A percentile compares a stretch with the other conserved stretches of the same genome.
Evolutionary conservation across 352 stramenopile species (phyloP).

Genomic region (Pythium oligandrum): DNA sequence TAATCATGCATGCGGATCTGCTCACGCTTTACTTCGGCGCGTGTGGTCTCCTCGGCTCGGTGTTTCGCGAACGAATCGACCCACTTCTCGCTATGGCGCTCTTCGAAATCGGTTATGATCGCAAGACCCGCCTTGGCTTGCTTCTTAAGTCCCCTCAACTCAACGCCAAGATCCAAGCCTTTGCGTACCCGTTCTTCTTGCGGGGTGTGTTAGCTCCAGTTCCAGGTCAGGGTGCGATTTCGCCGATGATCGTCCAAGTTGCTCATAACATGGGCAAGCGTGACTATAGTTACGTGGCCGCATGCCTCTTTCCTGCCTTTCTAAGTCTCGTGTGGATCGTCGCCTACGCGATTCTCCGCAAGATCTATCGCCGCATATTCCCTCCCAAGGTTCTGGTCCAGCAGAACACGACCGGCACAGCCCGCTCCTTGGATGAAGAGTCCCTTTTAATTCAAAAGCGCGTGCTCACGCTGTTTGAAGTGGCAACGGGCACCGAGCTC

Average conservation of each 20-base stretch:
- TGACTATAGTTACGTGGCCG: constrained; percentile 1
- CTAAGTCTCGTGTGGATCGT: constrained; percentile 7
- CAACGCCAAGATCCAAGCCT: not conserved
- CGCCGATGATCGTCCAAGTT: constrained; percentile 7
- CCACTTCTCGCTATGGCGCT: constrained; percentile 22
- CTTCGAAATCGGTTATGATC: constrained; percentile 15
- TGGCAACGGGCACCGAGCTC: constrained; percentile 13
- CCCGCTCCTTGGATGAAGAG: constrained; percentile 7
- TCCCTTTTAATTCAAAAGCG: constrained; percentile 1
- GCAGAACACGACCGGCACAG: too few species aligned
- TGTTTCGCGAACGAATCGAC: constrained; percentile 26
- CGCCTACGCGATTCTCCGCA: constrained; percentile 19
- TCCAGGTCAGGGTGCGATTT: not conserved
- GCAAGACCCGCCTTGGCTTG: not conserved
- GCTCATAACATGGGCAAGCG: not conserved
- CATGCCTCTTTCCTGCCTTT: constrained; percentile 2
- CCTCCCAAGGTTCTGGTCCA: constrained; percentile 4
- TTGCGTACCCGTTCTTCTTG: not conserved
- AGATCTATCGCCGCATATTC: constrained; percentile 16
- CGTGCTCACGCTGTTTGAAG: constrained; percentile 14
- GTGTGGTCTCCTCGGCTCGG: constrained; percentile 17
- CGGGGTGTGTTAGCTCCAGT: not conserved
- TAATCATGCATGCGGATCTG: constrained; percentile 31
- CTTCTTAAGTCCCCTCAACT: not conserved
- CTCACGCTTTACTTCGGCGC: constrained; percentile 22